Evolutionary conservation across 805 yeast genomes (phyloP).

Genomic region (Ogataea zsoltii): DNA sequence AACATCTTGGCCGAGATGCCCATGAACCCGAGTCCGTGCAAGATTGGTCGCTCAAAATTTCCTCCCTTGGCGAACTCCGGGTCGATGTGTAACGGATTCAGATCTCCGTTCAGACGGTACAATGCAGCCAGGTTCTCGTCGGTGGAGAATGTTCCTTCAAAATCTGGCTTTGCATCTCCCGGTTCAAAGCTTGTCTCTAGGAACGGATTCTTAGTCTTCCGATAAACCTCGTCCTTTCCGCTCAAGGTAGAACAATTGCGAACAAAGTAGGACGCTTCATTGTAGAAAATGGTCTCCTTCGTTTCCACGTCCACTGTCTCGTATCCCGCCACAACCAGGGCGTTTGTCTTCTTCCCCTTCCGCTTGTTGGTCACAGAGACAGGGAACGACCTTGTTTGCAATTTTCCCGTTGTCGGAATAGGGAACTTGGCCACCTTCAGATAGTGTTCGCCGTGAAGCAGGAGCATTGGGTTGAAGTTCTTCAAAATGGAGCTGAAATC

Average conservation of each 20-base stretch:
- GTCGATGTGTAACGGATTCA: slow-evolving; percentile 93
- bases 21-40: slow-evolving; percentile 88
- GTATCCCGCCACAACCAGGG: slow-evolving; percentile 71
- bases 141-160: slow-evolving; percentile 57
- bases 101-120: slow-evolving; percentile 91
- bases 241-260: slow-evolving; percentile 69
- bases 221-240: slow-evolving; percentile 47
- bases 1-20: slow-evolving; percentile 80
- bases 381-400: slow-evolving; percentile 65
- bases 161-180: slow-evolving; percentile 58
- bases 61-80: slow-evolving; percentile 88
- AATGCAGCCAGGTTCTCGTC: slow-evolving; percentile 78
- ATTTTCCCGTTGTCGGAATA: slow-evolving; percentile 67
- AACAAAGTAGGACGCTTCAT: slow-evolving; percentile 82
- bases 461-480: slow-evolving; percentile 84
- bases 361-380: slow-evolving; percentile 74
- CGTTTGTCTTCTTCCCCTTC: slow-evolving; percentile 61
- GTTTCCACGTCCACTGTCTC: slow-evolving; percentile 66
- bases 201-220: slow-evolving; percentile 51
- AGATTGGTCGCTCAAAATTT: slow-evolving; percentile 79
- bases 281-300: slow-evolving; percentile 71
- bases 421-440: slow-evolving; percentile 75
- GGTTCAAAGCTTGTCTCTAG: slow-evolving; percentile 64
- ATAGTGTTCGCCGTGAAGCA: slow-evolving; percentile 95
- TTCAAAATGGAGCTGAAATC: slow-evolving; percentile 64